Percentiles rank a stretch among this genome's conserved stretches.
These are phyloP conservation scores for Salix koriyanagi DNA, from an alignment of 345 rosid species.

Conservation along the genomic window DNA sequence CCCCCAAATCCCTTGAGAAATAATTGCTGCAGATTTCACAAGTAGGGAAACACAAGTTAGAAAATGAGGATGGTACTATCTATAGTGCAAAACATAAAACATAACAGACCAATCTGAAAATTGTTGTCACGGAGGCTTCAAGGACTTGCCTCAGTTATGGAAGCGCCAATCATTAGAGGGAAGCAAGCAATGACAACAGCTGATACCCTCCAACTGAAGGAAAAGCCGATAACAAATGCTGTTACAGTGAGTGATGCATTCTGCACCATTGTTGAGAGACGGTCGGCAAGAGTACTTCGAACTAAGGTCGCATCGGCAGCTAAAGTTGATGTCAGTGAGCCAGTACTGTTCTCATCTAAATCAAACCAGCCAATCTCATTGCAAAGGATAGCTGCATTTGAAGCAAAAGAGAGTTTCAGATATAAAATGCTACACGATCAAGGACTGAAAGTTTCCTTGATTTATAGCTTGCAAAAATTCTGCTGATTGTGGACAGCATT, in stretches of 20 bases:
- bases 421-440: neutral
- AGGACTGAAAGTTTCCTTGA: too few relatives aligned
- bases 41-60: neutral
- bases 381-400: conserved; percentile 61
- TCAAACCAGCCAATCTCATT: conserved; percentile 94
- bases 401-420: conserved; percentile 8
- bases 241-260: conserved; percentile 67
- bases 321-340: conserved; percentile 56
- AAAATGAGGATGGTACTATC: neutral
- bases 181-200: conserved; percentile 70
- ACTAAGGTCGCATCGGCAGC: conserved; percentile 83
- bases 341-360: conserved; percentile 68
- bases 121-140: neutral
- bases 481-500: too few relatives aligned
- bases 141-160: conserved; percentile 58
- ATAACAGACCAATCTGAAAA: too few relatives aligned
- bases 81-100: too few relatives aligned
- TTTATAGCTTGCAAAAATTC: too few relatives aligned
- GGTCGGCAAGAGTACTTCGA: conserved; percentile 72
- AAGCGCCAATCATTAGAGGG: conserved; percentile 73
- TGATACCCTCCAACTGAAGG: conserved; percentile 73
- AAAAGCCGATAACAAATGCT: conserved; percentile 65
- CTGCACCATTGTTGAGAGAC: conserved; percentile 74
- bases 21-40: conserved; percentile 46
- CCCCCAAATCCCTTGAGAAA: conserved; percentile 85